Evolutionary conservation across 352 stramenopile genomes (phyloP).

Genomic region (Globisporangium nodosum): DNA sequence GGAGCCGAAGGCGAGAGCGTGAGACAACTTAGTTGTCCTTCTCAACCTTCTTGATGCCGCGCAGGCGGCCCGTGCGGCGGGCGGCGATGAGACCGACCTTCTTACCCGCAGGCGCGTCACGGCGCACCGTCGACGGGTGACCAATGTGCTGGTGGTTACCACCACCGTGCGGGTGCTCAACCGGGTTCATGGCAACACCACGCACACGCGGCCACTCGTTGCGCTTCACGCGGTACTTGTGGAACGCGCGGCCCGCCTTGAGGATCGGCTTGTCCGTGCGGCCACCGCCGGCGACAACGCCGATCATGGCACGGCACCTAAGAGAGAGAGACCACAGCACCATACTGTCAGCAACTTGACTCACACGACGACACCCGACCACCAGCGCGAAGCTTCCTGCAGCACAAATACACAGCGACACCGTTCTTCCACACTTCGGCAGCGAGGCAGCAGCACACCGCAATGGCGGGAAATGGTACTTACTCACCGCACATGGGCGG

Average conservation of each 20-base stretch:
- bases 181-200: constrained; percentile 99
- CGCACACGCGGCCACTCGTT: constrained; percentile 99
- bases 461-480: constrained; percentile 49
- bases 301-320: constrained; percentile 94
- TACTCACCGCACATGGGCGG: constrained; percentile 78
- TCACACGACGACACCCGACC: background rate
- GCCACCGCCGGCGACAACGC: constrained; percentile 97
- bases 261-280: constrained; percentile 99
- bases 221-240: constrained; percentile 83
- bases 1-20: constrained; percentile 4
- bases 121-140: constrained; percentile 96
- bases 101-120: constrained; percentile 94
- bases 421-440: background rate
- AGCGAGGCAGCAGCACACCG: constrained; percentile 22
- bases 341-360: constrained; percentile 11
- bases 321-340: constrained; percentile 36
- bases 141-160: constrained; percentile 99
- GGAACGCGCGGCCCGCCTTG: constrained; percentile 31
- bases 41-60: constrained; percentile 97
- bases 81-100: constrained; percentile 99
- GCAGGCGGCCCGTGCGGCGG: constrained; percentile 95
- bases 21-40: constrained; percentile 75
- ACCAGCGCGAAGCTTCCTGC: background rate
- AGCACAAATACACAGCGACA: constrained; percentile 3
- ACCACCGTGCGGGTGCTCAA: constrained; percentile 99